phyloP scores from a whole-genome alignment of 352 stramenopile species.

The Phytophthora cryptogea region DNA sequence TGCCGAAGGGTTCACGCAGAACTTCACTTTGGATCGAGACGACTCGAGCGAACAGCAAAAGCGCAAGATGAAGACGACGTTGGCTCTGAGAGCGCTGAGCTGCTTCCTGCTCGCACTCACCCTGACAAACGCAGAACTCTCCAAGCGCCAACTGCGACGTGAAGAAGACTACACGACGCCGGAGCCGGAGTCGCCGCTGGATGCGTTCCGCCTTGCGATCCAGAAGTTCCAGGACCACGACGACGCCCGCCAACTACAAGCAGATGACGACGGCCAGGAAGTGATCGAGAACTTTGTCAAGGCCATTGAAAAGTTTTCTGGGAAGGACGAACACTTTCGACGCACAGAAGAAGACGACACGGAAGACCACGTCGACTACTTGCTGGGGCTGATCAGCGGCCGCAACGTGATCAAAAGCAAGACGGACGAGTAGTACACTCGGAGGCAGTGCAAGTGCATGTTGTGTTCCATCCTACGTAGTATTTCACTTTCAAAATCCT shows the following conservation, averaged over 20 bases:
- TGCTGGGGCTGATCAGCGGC: conserved; percentile 3
- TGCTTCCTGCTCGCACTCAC: conserved; percentile 12
- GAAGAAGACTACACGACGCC: conserved; percentile 6
- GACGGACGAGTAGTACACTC: conserved; percentile 22
- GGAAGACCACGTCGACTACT: conserved; percentile 2
- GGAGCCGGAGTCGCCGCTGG: not conserved
- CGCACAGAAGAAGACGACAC: conserved; percentile 18
- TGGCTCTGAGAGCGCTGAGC: conserved; percentile 8
- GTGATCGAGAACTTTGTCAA: conserved; percentile 13
- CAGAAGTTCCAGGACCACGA: conserved; percentile 8
- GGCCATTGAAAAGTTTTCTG: conserved; percentile 4
- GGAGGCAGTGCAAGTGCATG: conserved; percentile 39
- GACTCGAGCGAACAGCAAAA: conserved; percentile 8
- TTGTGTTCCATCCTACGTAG: conserved; percentile 1
- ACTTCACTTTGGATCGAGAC: conserved; percentile 4
- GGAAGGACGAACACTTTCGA: conserved; percentile 2
- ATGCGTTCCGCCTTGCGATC: conserved; percentile 10
- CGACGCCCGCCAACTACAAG: conserved; percentile 4
- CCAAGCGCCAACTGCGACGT: not conserved
- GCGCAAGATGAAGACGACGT: conserved; percentile 17
- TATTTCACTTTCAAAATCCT: not conserved
- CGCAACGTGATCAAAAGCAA: conserved; percentile 1
- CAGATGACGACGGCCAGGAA: conserved; percentile 4
- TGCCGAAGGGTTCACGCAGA: not conserved
- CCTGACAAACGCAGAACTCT: not conserved